These are phyloP conservation scores for Diplotaxis tenuifolia DNA, from an alignment of 345 rosid genomes.

Conservation along the genomic window DNA sequence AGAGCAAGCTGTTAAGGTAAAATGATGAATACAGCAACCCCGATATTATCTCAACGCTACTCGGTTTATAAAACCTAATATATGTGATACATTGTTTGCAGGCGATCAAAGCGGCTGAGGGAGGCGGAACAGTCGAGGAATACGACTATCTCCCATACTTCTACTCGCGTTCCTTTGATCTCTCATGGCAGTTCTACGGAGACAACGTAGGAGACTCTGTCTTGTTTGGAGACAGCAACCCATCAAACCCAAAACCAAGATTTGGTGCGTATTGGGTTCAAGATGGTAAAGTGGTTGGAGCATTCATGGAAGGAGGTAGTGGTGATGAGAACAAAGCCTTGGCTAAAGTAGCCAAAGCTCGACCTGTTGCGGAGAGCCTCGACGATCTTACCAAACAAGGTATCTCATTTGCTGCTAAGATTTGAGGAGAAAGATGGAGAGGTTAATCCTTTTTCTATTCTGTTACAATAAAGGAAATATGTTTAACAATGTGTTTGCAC, in stretches of 20 bases:
- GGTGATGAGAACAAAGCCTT: conserved; percentile 89
- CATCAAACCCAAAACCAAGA: conserved; percentile 56
- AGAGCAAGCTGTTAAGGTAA: conserved; percentile 98
- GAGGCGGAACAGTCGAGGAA: conserved; percentile 62
- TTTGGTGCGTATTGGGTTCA: conserved; percentile 94
- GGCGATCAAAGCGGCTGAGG: conserved; percentile 79
- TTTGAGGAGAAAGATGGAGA: conserved; percentile 45
- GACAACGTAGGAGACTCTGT: conserved; percentile 92
- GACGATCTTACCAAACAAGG: conserved; percentile 66
- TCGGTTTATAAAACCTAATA: background rate
- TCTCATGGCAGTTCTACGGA: conserved; percentile 97
- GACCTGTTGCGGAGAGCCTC: conserved; percentile 60
- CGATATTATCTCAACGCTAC: background rate
- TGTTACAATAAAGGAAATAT: conserved; percentile 9
- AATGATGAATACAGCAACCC: background rate
- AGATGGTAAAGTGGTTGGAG: conserved; percentile 84
- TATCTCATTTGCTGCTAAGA: conserved; percentile 75
- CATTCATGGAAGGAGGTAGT: conserved; percentile 82
- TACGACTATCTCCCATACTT: conserved; percentile 94
- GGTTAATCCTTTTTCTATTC: background rate
- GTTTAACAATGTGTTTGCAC: too few species aligned
- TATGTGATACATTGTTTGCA: conserved; percentile 34
- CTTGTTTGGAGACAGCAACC: conserved; percentile 72
- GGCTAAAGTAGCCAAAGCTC: conserved; percentile 77
- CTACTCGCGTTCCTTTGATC: conserved; percentile 91